These are phyloP conservation scores for Nemania bipapillata DNA, from an alignment of 2,329 filamentous ascomycete species.

Conservation along the genomic window DNA sequence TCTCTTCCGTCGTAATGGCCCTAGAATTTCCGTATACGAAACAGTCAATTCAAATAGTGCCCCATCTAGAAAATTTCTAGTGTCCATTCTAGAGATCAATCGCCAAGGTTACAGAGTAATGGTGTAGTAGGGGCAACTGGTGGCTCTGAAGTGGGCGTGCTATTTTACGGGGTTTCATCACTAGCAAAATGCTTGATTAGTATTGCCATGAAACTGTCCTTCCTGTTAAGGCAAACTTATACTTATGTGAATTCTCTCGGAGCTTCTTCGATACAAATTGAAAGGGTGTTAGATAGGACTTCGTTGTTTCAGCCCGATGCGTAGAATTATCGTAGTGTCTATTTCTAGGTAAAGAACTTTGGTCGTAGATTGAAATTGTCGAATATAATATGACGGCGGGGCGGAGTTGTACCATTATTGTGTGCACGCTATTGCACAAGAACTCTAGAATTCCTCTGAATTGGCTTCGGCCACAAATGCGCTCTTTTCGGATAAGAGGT, in stretches of 20 bases:
- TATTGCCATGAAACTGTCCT: not conserved
- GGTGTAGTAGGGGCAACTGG: not conserved
- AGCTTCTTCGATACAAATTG: not conserved
- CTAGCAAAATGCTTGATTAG: not conserved
- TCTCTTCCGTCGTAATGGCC: constrained; percentile 1
- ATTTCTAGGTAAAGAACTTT: too few species aligned
- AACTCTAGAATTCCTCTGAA: too few species aligned
- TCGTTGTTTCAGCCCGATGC: too few species aligned
- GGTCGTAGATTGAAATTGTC: too few species aligned
- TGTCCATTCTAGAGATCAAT: not conserved
- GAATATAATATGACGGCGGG: too few species aligned
- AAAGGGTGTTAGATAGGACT: not conserved
- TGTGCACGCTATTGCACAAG: too few species aligned
- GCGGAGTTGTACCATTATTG: too few species aligned
- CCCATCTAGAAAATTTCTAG: not conserved
- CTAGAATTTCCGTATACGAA: not conserved
- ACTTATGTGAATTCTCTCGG: not conserved
- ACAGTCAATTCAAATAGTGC: not conserved
- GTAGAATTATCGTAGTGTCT: too few species aligned
- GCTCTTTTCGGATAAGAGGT: too few species aligned
- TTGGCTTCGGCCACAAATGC: too few species aligned
- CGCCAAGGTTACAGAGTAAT: not conserved
- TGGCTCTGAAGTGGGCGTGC: not conserved
- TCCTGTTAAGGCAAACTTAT: not conserved
- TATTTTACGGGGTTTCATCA: not conserved